Base-by-base conservation (phyloP, 768 basidiomycete genomes). In the Suillus subaureus region DNA sequence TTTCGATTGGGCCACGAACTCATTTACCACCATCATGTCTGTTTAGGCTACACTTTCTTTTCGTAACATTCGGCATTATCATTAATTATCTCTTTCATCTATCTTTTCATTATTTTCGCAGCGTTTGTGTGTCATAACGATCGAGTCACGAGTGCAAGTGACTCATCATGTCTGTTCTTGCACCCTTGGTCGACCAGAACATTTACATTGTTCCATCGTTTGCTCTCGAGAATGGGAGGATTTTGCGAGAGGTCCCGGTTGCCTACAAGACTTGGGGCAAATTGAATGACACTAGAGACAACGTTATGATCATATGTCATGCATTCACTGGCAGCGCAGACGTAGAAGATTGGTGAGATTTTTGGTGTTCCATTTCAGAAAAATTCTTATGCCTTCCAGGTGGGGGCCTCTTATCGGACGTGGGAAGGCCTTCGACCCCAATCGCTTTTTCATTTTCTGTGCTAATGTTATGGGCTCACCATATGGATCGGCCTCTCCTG, bases 251-350 rank as follows among this genome's bases (percentile, higher is more conserved):
- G 8, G 93, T 92, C 0, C 93, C 96, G 0, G 88, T 99, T 4
- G 96, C 94, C 0, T 99, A 96, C 85, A 97, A 96, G 79, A 97
- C 96, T 0, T 99, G 97, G 97, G 97, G 97, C 0, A 83, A 80
- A 62, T 83, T 99, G 37, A 97, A 97, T 76, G 81, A 84, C 43
- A 71, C 79, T 0, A 83, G 75, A 68, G 91, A 97, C 73, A 99
- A 99, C 79, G 95, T 91, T 65, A 94, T 99, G 94, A 84, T 99
- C 70, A 96, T 99, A 64, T 99, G 97, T 73, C 97, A 99, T 79
- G 97, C 97, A 0, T 90, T 99, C 69, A 99, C 97, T 0, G 97
- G 97, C 9, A 96, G 94, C 71, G 91, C 96, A 31, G 97, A 99
- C 74, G 96, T 98, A 18, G 93, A 97, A 74, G 97, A 99, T 78